These are phyloP conservation scores for Rhinocladiella similis DNA, from an alignment of 2,329 filamentous ascomycete species.

Conservation along the genomic window DNA sequence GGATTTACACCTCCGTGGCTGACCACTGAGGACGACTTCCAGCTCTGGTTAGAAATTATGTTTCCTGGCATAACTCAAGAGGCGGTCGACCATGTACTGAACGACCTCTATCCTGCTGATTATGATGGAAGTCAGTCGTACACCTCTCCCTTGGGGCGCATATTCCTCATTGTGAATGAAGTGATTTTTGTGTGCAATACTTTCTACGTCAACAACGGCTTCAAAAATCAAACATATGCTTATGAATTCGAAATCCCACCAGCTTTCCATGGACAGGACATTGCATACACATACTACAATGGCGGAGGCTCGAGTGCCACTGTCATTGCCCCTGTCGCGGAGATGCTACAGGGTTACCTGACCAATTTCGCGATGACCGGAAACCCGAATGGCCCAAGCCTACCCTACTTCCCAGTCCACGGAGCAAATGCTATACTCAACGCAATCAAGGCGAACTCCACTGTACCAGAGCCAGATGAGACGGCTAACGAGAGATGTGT, in stretches of 20 bases:
- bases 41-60: conserved; percentile 21
- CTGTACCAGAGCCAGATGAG: conserved; percentile 45
- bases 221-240: conserved; percentile 50
- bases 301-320: conserved; percentile 38
- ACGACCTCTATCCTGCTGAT: conserved; percentile 53
- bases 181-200: conserved; percentile 54
- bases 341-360: conserved; percentile 40
- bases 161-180: conserved; percentile 45
- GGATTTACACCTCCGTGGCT: conserved; percentile 41
- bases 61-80: conserved; percentile 30
- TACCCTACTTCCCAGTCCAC: conserved; percentile 50
- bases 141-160: conserved; percentile 44
- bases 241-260: conserved; percentile 57
- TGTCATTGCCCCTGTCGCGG: conserved; percentile 34
- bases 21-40: conserved; percentile 29
- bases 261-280: conserved; percentile 54
- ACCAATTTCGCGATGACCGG: conserved; percentile 40
- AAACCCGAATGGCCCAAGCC: conserved; percentile 34
- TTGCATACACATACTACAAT: conserved; percentile 55
- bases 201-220: conserved; percentile 53
- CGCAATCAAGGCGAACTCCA: conserved; percentile 44
- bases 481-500: conserved; percentile 51
- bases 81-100: conserved; percentile 44
- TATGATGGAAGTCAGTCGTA: conserved; percentile 52
- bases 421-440: conserved; percentile 46